Evolutionary conservation across 768 basidiomycete species (phyloP), one percentile per base, ranked within the genome.

Genomic region (Podaxis sp.): DNA sequence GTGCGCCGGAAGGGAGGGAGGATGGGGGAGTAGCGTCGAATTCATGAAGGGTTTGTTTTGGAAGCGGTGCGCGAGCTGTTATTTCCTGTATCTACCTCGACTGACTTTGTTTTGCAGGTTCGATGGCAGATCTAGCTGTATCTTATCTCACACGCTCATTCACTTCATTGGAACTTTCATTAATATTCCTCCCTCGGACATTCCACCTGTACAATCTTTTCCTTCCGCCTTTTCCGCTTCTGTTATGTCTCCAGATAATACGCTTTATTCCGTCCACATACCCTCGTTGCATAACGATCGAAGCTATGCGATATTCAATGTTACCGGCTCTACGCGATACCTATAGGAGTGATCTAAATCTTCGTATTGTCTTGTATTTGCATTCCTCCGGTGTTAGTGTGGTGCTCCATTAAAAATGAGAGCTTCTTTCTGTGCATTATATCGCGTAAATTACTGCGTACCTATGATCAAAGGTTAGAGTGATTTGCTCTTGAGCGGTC

Each of bases 121-220:
- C 40, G 56, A 44, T 13, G 54, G 11, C 36, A 42, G 36, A 12
- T 39, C n/a, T 24, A 22, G n/a, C 39, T 26, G 40, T 57, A 40
- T 57, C 39, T 57, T 15, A 57, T 57, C 36, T 22, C 54, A 57
- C 56, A 42, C 56, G 28, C 56, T 57, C 56, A 46, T 57, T 57
- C 3, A 57, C 44, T 26, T 57, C 40, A 9, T 28, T n/a, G 22
- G 40, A 26, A 28, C 26, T 53, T 53, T 53, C 24, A 51, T 51
- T 55, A 38, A 38, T 55, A 55, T 12, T 40, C 3, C 22, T 44
- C 13, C 11, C n/a, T 42, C 24, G 19, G 40, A 26, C 39, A n/a
- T n/a, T 28, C 5, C 42, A 22, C 19, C 17, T 57, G 56, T 42
- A 46, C 42, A 44, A 13, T 44, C 39, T 44, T 42, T 8, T 26